Base-by-base conservation (phyloP, 2,329 filamentous ascomycete species). In the Cladophialophora carrionii region DNA sequence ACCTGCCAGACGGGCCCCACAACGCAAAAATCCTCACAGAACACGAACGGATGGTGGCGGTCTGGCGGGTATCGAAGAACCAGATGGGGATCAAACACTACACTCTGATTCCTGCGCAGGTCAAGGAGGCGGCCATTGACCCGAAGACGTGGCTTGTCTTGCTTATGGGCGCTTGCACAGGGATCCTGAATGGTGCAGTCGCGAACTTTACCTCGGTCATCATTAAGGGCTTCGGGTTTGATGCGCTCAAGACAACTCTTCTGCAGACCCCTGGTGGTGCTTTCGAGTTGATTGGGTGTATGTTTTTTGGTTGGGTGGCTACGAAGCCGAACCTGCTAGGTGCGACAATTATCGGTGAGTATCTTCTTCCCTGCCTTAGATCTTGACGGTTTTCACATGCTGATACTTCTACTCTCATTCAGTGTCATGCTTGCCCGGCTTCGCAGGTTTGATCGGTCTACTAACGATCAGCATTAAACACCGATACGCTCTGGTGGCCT, bases 381-480 rank as follows among this genome's bases (percentile, higher is more conserved):
- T 61, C 29, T 34, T 14, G 29, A 26, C 12, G 12, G 12, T 49
- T 29, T 3, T 34, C 32, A 46, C 4, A 24, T 22, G 41, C 46
- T 63, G 48, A 63, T 20, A 12, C 29, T 71, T 68, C 71, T 75
- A 1, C 72, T 73, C 51, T 1, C 77, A n/a, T 80, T 32, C 53
- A 68, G 63, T 68, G 4, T 57, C 63, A 24, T 68, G 60, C 12
- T 57, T 68, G 1, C 66, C 66, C 29, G 66, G 66, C 2, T 43
- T 84, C 10, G 81, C 74, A 1, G 82, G 82, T 0, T 76, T 85
- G 0, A 74, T 84, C 1, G 82, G 83, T 4, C 82, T 85, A 63
- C 75, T 81, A 1, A 78, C 81, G 31, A 84, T 82, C 17, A 70
- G 73, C 22, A 73, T 83, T 2, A 72, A 78, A 3, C 76, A 83